Evolutionary conservation across 2,329 filamentous ascomycete species (phyloP).

Genomic region (Microcyclosporella mali): DNA sequence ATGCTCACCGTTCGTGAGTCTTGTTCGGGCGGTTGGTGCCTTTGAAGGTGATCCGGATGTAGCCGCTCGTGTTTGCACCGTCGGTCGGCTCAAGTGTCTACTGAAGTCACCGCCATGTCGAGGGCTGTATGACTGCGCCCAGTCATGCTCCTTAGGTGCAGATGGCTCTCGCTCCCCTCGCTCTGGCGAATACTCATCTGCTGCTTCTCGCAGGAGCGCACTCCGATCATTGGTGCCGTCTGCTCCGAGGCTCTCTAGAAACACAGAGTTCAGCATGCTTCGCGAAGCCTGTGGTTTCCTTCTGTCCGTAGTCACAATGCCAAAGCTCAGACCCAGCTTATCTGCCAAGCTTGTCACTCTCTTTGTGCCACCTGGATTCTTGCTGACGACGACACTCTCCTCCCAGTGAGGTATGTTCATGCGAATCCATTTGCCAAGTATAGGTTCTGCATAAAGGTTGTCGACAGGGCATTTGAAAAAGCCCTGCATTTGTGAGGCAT

Average conservation of each 20-base stretch:
- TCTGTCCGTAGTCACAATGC: slow-evolving; percentile 83
- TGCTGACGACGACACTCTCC: slow-evolving; percentile 92
- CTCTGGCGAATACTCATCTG: slow-evolving; percentile 12
- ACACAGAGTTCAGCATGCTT: slow-evolving; percentile 71
- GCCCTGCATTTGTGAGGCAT: slow-evolving; percentile 93
- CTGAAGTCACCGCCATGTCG: slow-evolving; percentile 13
- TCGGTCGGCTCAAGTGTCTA: slow-evolving; percentile 5
- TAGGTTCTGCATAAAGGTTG: slow-evolving; percentile 90
- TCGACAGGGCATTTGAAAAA: slow-evolving; percentile 98
- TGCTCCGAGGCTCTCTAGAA: slow-evolving; percentile 49
- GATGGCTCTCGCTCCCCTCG: slow-evolving; percentile 9
- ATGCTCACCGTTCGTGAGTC: slow-evolving; percentile 24
- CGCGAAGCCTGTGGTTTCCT: slow-evolving; percentile 44
- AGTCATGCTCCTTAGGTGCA: slow-evolving; percentile 24
- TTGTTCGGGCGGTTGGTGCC: slow-evolving; percentile 14
- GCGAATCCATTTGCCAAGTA: slow-evolving; percentile 92
- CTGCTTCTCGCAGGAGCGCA: slow-evolving; percentile 15
- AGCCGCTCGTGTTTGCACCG: slow-evolving; percentile 12
- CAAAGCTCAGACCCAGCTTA: slow-evolving; percentile 93
- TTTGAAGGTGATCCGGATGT: slow-evolving; percentile 12
- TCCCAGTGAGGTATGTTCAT: slow-evolving; percentile 82
- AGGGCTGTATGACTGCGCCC: slow-evolving; percentile 17
- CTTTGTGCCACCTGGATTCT: slow-evolving; percentile 96
- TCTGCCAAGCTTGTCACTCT: slow-evolving; percentile 93
- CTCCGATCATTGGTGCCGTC: slow-evolving; percentile 37